Base-by-base conservation (phyloP, 2,329 filamentous ascomycete species). In the Acrocalymma vagum region DNA sequence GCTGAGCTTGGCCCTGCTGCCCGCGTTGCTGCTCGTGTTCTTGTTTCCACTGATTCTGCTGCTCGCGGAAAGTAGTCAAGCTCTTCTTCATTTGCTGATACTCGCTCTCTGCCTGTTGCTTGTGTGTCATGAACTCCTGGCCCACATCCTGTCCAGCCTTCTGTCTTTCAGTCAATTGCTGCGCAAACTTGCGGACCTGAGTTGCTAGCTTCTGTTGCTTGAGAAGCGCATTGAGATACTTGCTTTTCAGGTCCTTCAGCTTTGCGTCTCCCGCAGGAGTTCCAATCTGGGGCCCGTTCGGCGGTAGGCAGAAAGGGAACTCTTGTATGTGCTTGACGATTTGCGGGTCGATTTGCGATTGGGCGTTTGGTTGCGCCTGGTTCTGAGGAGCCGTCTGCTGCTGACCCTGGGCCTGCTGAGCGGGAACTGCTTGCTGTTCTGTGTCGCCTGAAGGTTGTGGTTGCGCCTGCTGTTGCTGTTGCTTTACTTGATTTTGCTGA, bases 281-380 rank as follows among this genome's bases (percentile, higher is more conserved):
- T 10, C 69, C 68, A 5, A 47, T 37, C 11, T 56, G 45, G 11
- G 62, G 56, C 4, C 53, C 61, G 13, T 40, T 42, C 3, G 54
- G 54, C 8, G 69, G 69, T 15, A 69, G 49, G 22, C 52, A 52
- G 41, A 62, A 68, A 3, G 57, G 57, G 42, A 71, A 71, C 9
- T 55, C 54, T 28, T 65, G 57, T 15, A 72, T 62, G 48, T 71
- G 67, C 46, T 66, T 62, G 29, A 71, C 42, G 30, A 72, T 71
- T 20, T 62, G 56, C 13, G 62, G 57, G 23, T 64, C 58, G 22
- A 69, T 51, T 21, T 52, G 45, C 4, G 48, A 36, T 18, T 34
- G 42, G 10, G 23, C 33, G 31, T 35, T 48, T 10, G 33, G 37
- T 25, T 52, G 51, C 20, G 18, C 34, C 30, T 43, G 51, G 25